Percentiles rank a stretch among this genome's conserved stretches.
Evolutionary conservation across 2,329 filamentous ascomycete genomes (phyloP).

Genomic region (Trichoderma sp.): DNA sequence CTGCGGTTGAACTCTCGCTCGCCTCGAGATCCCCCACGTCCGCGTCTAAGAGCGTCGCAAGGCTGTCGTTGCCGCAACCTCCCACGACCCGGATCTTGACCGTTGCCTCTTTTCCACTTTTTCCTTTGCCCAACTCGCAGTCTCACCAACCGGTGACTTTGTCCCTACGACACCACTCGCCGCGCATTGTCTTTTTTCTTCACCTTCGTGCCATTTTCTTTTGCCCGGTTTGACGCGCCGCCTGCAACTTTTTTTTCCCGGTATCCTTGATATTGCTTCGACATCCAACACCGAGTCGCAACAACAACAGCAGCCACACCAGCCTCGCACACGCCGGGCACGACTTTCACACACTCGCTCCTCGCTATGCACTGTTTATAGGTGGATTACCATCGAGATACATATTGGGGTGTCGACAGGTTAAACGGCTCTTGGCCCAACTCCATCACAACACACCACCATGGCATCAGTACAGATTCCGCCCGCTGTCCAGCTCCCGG

Average conservation of each 20-base stretch:
- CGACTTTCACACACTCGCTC: conserved; percentile 13
- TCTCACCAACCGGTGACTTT: conserved; percentile 29
- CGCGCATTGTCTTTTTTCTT: conserved; percentile 21
- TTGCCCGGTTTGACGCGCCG: conserved; percentile 29
- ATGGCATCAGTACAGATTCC: conserved; percentile 82
- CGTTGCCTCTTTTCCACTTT: not conserved
- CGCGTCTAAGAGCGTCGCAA: conserved; percentile 20
- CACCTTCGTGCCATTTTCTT: not conserved
- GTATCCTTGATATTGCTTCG: not conserved
- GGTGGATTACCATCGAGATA: conserved; percentile 26
- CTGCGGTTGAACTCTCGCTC: conserved; percentile 15
- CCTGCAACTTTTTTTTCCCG: conserved; percentile 11
- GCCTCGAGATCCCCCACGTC: conserved; percentile 25
- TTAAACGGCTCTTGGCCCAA: conserved; percentile 18
- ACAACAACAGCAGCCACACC: conserved; percentile 20
- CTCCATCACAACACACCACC: conserved; percentile 34
- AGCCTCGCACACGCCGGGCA: conserved; percentile 28
- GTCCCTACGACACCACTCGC: conserved; percentile 22
- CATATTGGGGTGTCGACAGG: conserved; percentile 27
- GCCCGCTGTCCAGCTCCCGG: conserved; percentile 65
- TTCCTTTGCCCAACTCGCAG: conserved; percentile 28
- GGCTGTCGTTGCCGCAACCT: conserved; percentile 14
- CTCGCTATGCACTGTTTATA: conserved; percentile 43
- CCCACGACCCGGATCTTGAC: not conserved
- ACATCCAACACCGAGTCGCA: conserved; percentile 22